A percentile compares a stretch with the other conserved stretches of the same genome.
phyloP scores from a whole-genome alignment of 1,284 basidiomycete species.

The Rhodofomes roseus region DNA sequence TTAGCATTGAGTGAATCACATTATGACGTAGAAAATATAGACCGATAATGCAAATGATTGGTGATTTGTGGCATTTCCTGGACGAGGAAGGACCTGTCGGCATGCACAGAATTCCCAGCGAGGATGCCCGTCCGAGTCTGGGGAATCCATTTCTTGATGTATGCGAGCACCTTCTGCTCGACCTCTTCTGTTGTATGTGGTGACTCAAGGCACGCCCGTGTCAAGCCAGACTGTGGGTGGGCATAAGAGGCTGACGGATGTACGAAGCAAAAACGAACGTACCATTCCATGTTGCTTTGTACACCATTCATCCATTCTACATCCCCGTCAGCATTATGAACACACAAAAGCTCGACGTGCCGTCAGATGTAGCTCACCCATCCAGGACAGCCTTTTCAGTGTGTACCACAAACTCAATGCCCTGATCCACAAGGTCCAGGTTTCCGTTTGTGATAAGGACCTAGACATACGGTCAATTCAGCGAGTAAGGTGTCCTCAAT shows the following conservation, averaged over 20 bases:
- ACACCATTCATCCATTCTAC: constrained; percentile 78
- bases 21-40: constrained; percentile 8
- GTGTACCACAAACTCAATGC: constrained; percentile 67
- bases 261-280: constrained; percentile 18
- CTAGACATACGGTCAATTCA: constrained; percentile 30
- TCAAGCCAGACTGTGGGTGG: constrained; percentile 62
- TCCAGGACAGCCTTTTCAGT: constrained; percentile 64
- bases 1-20: neutral
- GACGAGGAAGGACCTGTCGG: constrained; percentile 67
- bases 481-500: neutral
- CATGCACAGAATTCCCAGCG: constrained; percentile 81
- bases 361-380: constrained; percentile 44
- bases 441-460: constrained; percentile 82
- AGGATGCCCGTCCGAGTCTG: constrained; percentile 57
- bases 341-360: too few relatives aligned
- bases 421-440: constrained; percentile 69
- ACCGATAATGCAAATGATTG: constrained; percentile 81
- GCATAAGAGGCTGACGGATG: neutral
- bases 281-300: constrained; percentile 68
- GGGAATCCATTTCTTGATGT: constrained; percentile 76
- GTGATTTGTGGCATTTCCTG: constrained; percentile 74
- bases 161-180: constrained; percentile 52
- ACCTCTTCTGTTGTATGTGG: constrained; percentile 54
- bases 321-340: neutral
- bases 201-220: constrained; percentile 63